Percentiles rank a stretch among this genome's conserved stretches.
Evolutionary conservation across 2,329 filamentous ascomycete genomes (phyloP).

Genomic region (Fusarium foetens): DNA sequence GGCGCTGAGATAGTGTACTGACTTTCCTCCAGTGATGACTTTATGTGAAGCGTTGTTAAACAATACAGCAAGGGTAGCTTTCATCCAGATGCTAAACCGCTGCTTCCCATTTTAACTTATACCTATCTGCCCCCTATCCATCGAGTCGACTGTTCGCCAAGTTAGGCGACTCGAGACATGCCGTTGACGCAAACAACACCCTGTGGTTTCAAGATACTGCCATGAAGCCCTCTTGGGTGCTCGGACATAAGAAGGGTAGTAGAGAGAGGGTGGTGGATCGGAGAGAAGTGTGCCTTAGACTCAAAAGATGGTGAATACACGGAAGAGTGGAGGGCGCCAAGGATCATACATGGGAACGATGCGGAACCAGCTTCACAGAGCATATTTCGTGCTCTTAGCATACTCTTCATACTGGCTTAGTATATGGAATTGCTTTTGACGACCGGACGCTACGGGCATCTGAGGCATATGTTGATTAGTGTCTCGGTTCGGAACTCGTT

Average conservation of each 20-base stretch:
- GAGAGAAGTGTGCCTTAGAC: slow-evolving; percentile 8
- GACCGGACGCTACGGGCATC: neutral
- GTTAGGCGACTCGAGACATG: neutral
- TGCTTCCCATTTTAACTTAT: slow-evolving; percentile 18
- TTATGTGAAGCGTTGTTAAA: slow-evolving; percentile 67
- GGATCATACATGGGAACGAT: slow-evolving; percentile 10
- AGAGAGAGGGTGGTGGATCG: slow-evolving; percentile 11
- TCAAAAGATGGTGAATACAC: slow-evolving; percentile 1
- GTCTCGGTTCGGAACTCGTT: neutral
- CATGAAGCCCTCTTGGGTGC: slow-evolving; percentile 5
- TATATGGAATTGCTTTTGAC: slow-evolving; percentile 15
- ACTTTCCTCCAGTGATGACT: slow-evolving; percentile 67
- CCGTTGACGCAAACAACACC: slow-evolving; percentile 1
- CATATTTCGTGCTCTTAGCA: slow-evolving; percentile 4
- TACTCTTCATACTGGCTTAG: slow-evolving; percentile 2
- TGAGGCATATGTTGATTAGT: neutral
- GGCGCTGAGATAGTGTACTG: slow-evolving; percentile 21
- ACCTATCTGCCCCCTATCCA: slow-evolving; percentile 7
- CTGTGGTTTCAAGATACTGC: slow-evolving; percentile 10
- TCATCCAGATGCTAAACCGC: slow-evolving; percentile 7
- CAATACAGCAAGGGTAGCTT: slow-evolving; percentile 12
- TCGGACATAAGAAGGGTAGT: slow-evolving; percentile 9
- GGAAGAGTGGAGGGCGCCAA: slow-evolving; percentile 4
- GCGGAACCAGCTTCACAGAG: slow-evolving; percentile 8
- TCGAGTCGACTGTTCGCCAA: slow-evolving; percentile 2